Conservation (phyloP, 2,329 filamentous ascomycete genomes). For the Lachnellula occidentalis region DNA sequence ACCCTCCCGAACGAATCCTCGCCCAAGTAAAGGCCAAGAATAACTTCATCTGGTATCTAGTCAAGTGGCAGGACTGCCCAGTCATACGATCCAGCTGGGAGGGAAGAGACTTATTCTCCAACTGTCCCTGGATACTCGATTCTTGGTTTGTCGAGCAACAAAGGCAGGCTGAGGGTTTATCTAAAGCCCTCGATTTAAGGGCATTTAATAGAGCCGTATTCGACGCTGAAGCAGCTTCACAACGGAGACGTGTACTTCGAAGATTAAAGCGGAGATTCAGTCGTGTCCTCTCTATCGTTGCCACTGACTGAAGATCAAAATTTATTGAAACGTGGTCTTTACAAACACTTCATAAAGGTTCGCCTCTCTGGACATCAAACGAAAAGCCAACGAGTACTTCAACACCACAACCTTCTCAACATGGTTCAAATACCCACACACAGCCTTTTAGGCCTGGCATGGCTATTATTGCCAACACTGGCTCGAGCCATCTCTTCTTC, state of each 20-base stretch:
- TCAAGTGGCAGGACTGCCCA: slow-evolving; percentile 32
- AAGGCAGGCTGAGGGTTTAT: slow-evolving; percentile 26
- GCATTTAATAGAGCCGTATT: slow-evolving; percentile 24
- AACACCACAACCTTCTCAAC: slow-evolving; percentile 4
- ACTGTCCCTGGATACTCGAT: slow-evolving; percentile 23
- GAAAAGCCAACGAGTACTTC: slow-evolving; percentile 1
- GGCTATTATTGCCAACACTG: slow-evolving; percentile 20
- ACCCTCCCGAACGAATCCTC: slow-evolving; percentile 28
- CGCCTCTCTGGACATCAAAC: not conserved
- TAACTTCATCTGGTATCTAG: slow-evolving; percentile 27
- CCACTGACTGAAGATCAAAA: slow-evolving; percentile 14
- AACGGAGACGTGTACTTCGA: slow-evolving; percentile 23
- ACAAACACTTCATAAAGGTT: not conserved
- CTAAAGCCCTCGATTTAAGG: slow-evolving; percentile 26
- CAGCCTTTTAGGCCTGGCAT: slow-evolving; percentile 20
- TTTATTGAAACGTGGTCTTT: slow-evolving; percentile 17
- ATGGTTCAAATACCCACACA: slow-evolving; percentile 19
- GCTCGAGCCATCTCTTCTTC: slow-evolving; percentile 18
- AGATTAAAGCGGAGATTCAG: slow-evolving; percentile 26
- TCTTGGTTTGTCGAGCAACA: slow-evolving; percentile 27
- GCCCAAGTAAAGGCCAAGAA: slow-evolving; percentile 23
- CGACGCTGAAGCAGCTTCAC: slow-evolving; percentile 23
- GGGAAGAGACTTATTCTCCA: slow-evolving; percentile 18
- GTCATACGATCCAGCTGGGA: slow-evolving; percentile 31
- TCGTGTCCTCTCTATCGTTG: slow-evolving; percentile 26